Evolutionary conservation across 1,284 basidiomycete species (phyloP), one percentile per base, ranked within the genome.

Genomic region (Cystobasidiaceae sp.): DNA sequence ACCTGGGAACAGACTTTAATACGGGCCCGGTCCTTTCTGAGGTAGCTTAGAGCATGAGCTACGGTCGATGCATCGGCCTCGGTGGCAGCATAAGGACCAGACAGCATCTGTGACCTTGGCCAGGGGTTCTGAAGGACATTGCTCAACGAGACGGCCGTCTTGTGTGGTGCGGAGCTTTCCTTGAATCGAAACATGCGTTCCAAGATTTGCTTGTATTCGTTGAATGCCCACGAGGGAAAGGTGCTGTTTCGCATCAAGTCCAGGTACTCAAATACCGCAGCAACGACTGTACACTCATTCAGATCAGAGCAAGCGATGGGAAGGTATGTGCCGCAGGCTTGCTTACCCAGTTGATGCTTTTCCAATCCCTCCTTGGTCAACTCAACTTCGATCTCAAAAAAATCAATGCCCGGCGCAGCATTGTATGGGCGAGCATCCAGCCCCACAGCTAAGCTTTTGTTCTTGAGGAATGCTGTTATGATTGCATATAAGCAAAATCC

Each of bases 341-440:
- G 34, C 54, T 56, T 23, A 56, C 54, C 30, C 34, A 50, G 45
- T 15, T 44, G 43, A 45, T 27, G 79, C 87, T 73, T 72, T 91
- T 90, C 80, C 69, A 97, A 86, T 6, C 94, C 94, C 56, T 88
- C 84, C 48, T 84, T 81, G 0, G 96, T 97, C 66, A 99, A 78
- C 71, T 89, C 81, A 41, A 89, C 80, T 3, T 84, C 86, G 50
- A 90, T 78, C 75, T 90, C 92, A 79, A 97, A 91, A 81, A 90
- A 88, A 50, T 86, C 87, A 75, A 97, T 93, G 1, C 89, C 89
- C 69, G 88, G 81, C 1, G 84, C 90, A 19, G 79, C 79, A 60
- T 83, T 82, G 68, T 87, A 86, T 5, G 84, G 81, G 4, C 88
- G 89, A 41, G 86, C 82, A 59, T 83, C 85, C 43, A 98, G 80